Conservation (phyloP, 257 asterid species). For the Paulownia fortunei region DNA sequence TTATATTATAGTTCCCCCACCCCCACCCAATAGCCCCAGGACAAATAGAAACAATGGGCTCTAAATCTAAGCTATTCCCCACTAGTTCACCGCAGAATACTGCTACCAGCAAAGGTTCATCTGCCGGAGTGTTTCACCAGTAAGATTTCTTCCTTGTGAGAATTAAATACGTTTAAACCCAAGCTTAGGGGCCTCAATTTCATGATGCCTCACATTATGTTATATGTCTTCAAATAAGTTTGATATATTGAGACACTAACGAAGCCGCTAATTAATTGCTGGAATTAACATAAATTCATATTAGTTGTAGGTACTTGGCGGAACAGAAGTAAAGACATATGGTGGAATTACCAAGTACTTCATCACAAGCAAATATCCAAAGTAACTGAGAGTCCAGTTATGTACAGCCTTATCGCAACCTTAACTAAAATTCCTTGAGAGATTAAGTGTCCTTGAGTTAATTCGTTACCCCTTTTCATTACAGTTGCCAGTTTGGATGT, state of each 20-base stretch:
- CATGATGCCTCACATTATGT: no score
- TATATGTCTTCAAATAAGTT: no score
- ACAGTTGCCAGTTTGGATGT: slow-evolving; percentile 5
- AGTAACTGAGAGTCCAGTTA: slow-evolving; percentile 19
- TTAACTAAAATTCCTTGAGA: neutral
- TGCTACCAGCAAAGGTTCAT: neutral
- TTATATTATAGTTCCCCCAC: no score
- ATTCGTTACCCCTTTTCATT: neutral
- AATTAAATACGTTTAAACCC: no score
- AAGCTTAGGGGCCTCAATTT: no score
- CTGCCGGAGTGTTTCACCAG: neutral
- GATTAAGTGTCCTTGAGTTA: neutral
- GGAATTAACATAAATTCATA: no score
- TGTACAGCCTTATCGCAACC: neutral
- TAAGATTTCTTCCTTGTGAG: neutral
- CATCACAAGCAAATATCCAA: neutral
- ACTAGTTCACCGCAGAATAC: neutral
- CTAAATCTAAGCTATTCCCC: neutral
- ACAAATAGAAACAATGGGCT: no score
- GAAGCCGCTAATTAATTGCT: no score
- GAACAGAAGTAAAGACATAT: neutral
- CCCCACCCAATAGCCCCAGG: no score
- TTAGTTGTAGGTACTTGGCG: neutral
- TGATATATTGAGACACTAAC: no score
- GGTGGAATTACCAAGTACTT: neutral